Evolutionary conservation across 768 basidiomycete genomes (phyloP).

Genomic region (Amanita rubescens): DNA sequence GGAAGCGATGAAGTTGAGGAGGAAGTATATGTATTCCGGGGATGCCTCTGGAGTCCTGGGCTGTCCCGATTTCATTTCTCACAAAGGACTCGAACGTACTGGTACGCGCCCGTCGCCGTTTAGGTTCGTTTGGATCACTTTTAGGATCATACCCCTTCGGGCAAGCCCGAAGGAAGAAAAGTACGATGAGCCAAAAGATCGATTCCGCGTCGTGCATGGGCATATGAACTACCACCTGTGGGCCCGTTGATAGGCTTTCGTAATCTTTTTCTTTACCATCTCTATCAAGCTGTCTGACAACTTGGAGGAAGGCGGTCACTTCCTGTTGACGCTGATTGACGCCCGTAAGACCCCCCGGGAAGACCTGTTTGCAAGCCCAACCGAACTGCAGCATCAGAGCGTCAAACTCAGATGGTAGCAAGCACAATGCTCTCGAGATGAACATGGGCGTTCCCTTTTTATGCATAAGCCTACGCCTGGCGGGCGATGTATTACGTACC

Average conservation of each 20-base stretch:
- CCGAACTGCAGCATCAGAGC: constrained; percentile 1
- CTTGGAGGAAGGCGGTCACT: not conserved
- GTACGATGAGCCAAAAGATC: constrained; percentile 1
- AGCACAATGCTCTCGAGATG: constrained; percentile 1
- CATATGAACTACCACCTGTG: constrained; percentile 1
- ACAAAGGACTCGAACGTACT: constrained; percentile 2
- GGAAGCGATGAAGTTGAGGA: constrained; percentile 4
- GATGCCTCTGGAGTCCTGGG: constrained; percentile 1
- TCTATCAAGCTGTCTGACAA: not conserved
- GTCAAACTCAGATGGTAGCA: not conserved
- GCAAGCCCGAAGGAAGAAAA: constrained; percentile 1
- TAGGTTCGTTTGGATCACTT: constrained; percentile 1
- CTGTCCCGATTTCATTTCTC: constrained; percentile 1
- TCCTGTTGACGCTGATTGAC: constrained; percentile 1
- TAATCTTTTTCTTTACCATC: not conserved
- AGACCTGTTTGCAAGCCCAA: constrained; percentile 2
- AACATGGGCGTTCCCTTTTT: constrained; percentile 2
- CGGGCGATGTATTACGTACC: not conserved
- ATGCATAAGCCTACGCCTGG: not conserved
- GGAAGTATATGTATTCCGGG: constrained; percentile 1
- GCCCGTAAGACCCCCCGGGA: constrained; percentile 1
- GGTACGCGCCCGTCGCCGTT: not conserved
- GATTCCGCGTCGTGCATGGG: constrained; percentile 3
- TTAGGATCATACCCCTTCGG: constrained; percentile 2
- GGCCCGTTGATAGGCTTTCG: not conserved